Evolutionary conservation across 2,329 filamentous ascomycete genomes (phyloP), one percentile per base, ranked within the genome.

Genomic region (Lasiodiplodia sp.): DNA sequence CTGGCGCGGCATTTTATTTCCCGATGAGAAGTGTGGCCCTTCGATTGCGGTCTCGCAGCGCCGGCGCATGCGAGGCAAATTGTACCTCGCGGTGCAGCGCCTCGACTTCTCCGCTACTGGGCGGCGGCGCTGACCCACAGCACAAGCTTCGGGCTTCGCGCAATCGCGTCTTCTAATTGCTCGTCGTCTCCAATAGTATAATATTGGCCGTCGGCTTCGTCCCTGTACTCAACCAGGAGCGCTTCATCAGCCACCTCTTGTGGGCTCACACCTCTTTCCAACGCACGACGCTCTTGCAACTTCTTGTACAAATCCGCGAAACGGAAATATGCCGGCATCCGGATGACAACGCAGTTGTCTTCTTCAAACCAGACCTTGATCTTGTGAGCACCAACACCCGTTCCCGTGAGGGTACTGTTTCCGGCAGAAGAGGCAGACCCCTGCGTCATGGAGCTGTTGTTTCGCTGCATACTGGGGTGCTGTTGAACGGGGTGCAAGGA

Each of bases 301-400:
- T 96, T 97, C 72, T 94, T 91, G 73, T 91, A 91, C 10, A 99
- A 86, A 70, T 93, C 91, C 66, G 87, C 84, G 79, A 91, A 96
- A 66, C 87, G 87, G 74, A 96, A 93, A 67, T 96, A 92, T 1
- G 87, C 87, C 0, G 95, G 91, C 67, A 98, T 93, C 40, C 94
- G 90, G 75, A 99, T 94, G 55, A 96, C 92, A 72, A 97, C 95
- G 68, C 96, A 88, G 73, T 97, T 95, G 70, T 94, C 91, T 72
- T 83, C 78, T 69, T 95, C 92, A 83, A 93, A 97, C 83, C 92
- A 96, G 66, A 97, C 91, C 82, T 98, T 98, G 78, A 98, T 92
- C 80, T 97, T 98, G 83, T 97, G 75, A 1, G 81, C 79, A 11
- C 76, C 77, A 21, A 75, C 75, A 68, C 75, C 72, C 66, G 71